Evolutionary conservation across 2,329 filamentous ascomycete species (phyloP), one percentile per base, ranked within the genome.

Genomic region (Penicillium carneum): DNA sequence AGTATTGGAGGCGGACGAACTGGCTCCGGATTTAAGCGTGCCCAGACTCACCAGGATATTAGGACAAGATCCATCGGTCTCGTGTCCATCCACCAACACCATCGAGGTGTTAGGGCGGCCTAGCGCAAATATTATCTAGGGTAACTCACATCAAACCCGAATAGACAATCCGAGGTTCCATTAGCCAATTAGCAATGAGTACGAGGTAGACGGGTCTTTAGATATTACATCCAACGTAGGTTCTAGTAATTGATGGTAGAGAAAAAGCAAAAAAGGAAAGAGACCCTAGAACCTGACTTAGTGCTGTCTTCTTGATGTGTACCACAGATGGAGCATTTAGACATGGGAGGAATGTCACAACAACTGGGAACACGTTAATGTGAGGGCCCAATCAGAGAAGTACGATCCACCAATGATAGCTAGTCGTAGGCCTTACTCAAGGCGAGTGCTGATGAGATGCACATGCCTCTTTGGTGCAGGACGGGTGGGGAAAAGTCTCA

Each of bases 1-100:
- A 93, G 67, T 85, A 88, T 20, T 85, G 84, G 66, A 82, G 84
- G 34, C 85, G 83, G 69, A 86, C 85, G 1, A 86, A 85, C 9
- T 81, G 76, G 7, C 5, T 33, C 10, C 11, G 6, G 29, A 33
- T n/a, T 14, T 11, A n/a, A 46, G 9, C 26, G 1, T 46, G 16
- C 4, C 16, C n/a, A 34, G 8, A 23, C 10, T 47, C 7, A 8
- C n/a, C 7, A 16, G 46, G 29, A 9, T 48, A 10, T 48, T 48
- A 4, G 12, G n/a, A 20, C n/a, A 20, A 48, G 26, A 20, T 12
- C 9, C 3, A 31, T 47, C 45, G 18, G n/a, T 33, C 11, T 31
- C 1, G 45, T 20, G 14, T 31, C 10, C 10, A 18, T 20, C 3
- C n/a, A 8, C 5, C 29, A 5, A 33, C 5, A 2, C 5, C 11